phyloP scores from a whole-genome alignment of 2,329 filamentous ascomycete species.

The Helicocarpus griseus region DNA sequence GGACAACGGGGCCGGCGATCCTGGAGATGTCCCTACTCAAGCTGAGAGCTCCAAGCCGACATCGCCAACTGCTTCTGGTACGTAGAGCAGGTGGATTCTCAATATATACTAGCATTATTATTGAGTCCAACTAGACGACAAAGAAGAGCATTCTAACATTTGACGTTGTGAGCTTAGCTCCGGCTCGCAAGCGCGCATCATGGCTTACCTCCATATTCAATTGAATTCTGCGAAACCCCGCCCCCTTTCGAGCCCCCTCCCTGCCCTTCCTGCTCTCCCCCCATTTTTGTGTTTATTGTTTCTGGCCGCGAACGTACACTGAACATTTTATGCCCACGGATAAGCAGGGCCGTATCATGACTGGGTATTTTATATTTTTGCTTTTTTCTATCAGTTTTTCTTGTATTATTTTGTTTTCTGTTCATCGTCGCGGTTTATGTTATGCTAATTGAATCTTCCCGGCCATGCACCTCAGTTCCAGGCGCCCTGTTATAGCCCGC shows the following conservation, averaged over 20 bases:
- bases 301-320: not conserved
- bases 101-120: not conserved
- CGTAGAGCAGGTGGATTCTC: slow-evolving; percentile 6
- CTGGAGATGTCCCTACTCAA: not conserved
- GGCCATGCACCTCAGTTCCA: not conserved
- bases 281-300: not conserved
- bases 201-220: slow-evolving; percentile 14
- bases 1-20: not conserved
- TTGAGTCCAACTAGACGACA: not conserved
- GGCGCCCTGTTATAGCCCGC: not conserved
- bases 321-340: not conserved
- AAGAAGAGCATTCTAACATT: not conserved
- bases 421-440: not conserved
- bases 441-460: not conserved
- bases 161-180: slow-evolving; percentile 6
- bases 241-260: not conserved
- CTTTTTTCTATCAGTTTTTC: not conserved
- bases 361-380: not conserved
- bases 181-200: slow-evolving; percentile 13
- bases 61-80: slow-evolving; percentile 11
- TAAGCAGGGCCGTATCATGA: not conserved
- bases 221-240: slow-evolving; percentile 16
- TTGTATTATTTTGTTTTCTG: not conserved
- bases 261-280: not conserved
- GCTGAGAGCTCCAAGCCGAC: not conserved